These are phyloP conservation scores for Stereocaulon alpinum DNA, from an alignment of 495 filamentous ascomycete species.

Conservation along the genomic window DNA sequence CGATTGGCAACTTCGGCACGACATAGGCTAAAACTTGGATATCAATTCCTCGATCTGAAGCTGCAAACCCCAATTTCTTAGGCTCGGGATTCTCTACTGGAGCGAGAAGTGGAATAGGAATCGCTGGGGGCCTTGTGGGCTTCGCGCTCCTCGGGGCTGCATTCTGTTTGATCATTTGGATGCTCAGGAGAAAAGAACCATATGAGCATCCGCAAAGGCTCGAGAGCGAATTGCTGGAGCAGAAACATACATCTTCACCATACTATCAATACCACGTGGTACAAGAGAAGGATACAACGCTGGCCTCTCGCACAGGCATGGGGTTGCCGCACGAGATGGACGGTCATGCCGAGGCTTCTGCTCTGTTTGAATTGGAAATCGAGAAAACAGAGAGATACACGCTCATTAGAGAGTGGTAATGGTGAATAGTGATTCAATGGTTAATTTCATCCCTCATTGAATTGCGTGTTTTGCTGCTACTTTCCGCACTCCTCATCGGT, in stretches of 20 bases:
- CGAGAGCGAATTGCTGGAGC: background rate
- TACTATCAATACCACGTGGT: background rate
- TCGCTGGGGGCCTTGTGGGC: background rate
- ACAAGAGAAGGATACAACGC: background rate
- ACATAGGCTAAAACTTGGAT: slow-evolving; percentile 34
- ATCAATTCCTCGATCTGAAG: slow-evolving; percentile 1
- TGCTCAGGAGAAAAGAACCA: background rate
- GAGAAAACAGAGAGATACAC: background rate
- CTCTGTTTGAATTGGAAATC: background rate
- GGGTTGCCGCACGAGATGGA: background rate
- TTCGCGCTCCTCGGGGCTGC: background rate
- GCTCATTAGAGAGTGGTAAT: too few relatives aligned
- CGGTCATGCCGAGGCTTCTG: background rate
- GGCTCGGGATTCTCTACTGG: background rate
- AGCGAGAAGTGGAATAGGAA: background rate
- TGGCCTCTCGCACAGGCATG: too few relatives aligned
- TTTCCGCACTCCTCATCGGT: too few relatives aligned
- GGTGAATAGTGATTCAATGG: too few relatives aligned
- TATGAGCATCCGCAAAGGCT: background rate
- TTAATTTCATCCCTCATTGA: too few relatives aligned
- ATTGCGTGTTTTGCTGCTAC: too few relatives aligned
- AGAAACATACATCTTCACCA: background rate
- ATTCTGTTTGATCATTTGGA: background rate
- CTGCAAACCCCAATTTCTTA: background rate
- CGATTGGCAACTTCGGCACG: slow-evolving; percentile 25